Conservation (phyloP, 140 eudicot genomes). For the Flaveria floridana region DNA sequence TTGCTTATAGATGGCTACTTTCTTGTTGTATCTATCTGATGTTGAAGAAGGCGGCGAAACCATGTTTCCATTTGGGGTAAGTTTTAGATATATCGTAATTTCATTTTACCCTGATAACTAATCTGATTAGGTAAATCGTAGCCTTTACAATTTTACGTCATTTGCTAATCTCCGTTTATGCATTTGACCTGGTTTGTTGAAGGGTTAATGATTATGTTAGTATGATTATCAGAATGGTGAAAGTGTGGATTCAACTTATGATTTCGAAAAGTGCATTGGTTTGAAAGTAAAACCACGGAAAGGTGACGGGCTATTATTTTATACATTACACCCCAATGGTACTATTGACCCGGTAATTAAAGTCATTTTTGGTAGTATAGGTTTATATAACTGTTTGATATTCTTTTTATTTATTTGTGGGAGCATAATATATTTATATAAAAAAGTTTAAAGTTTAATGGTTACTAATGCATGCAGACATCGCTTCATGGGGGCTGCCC, state of each 20-base stretch:
- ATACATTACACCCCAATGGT: conserved; percentile 72
- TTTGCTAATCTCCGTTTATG: background rate
- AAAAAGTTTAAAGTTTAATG: background rate
- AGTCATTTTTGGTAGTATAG: too few relatives aligned
- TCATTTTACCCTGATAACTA: background rate
- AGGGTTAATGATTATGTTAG: background rate
- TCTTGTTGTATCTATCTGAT: conserved; percentile 84
- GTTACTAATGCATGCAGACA: conserved; percentile 43
- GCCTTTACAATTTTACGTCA: too few relatives aligned
- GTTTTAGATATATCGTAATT: background rate
- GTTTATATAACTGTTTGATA: conserved; percentile 23
- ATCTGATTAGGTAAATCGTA: background rate
- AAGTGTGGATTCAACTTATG: conserved; percentile 43
- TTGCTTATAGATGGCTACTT: conserved; percentile 72
- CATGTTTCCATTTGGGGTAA: conserved; percentile 88
- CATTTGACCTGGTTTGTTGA: too few relatives aligned
- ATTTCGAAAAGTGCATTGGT: conserved; percentile 59
- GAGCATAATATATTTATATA: background rate
- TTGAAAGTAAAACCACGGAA: conserved; percentile 73
- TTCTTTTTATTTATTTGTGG: background rate
- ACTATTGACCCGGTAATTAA: conserved; percentile 62
- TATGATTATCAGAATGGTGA: conserved; percentile 56
- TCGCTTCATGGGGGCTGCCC: conserved; percentile 97
- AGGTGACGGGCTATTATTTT: conserved; percentile 84
- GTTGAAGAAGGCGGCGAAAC: conserved; percentile 98